phyloP scores from a whole-genome alignment of 129 eudicot genomes.

The Logfia minima region DNA sequence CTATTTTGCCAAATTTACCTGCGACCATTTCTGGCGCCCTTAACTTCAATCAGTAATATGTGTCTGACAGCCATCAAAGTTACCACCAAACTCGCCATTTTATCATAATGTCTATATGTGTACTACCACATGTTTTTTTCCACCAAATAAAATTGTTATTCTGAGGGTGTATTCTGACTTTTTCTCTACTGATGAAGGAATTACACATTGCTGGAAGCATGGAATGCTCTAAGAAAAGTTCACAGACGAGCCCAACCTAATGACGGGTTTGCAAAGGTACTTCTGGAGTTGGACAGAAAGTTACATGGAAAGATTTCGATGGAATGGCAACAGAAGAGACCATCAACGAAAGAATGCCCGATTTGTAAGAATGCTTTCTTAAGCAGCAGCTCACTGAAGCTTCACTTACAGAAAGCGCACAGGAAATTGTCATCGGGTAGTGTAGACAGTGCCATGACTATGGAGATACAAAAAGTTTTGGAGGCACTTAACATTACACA shows the following conservation, averaged over 20 bases:
- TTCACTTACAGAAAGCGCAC: constrained; percentile 92
- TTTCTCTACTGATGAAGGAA: constrained; percentile 51
- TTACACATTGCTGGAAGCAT: constrained; percentile 67
- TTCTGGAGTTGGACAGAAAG: constrained; percentile 65
- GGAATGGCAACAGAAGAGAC: constrained; percentile 96
- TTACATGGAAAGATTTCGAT: constrained; percentile 89
- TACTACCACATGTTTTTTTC: background rate
- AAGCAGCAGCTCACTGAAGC: constrained; percentile 47
- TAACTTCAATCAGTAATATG: no score
- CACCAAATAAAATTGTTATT: background rate
- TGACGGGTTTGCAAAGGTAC: constrained; percentile 86
- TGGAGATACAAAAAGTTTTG: constrained; percentile 93
- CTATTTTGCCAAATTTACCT: no score
- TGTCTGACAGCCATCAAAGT: no score
- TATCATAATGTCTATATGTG: background rate
- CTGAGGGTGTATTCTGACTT: background rate
- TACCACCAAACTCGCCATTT: background rate
- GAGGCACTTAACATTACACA: constrained; percentile 67
- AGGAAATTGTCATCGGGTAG: constrained; percentile 88
- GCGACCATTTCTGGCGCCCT: no score
- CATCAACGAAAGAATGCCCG: constrained; percentile 82
- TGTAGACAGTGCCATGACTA: constrained; percentile 95
- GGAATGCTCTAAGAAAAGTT: constrained; percentile 72
- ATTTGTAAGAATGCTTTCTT: no score
- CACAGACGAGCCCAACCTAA: constrained; percentile 98